Evolutionary conservation across 139 green algal genomes (phyloP), one percentile per base, ranked within the genome.

Genomic region (Astrephomene gubernaculifera): DNA sequence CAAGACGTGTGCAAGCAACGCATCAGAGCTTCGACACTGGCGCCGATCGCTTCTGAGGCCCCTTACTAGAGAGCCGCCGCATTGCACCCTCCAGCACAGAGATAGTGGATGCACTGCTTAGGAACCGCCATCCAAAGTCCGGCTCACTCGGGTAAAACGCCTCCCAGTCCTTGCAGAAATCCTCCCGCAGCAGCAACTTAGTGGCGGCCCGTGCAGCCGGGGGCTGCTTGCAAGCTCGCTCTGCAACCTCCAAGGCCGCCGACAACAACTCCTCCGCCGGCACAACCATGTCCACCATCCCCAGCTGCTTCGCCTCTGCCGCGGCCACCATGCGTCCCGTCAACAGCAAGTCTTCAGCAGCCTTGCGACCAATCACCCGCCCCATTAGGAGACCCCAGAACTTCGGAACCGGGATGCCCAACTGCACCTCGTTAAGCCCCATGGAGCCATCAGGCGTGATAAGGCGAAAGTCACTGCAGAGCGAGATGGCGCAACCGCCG

Each of bases 381-480:
- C 29, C 81, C 94, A 98, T 96, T 10, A 97, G 89, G 14, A 86
- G 22, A 19, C 68, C 93, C 96, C 95, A 98, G 69, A 92, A 97
- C 85, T 94, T 95, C 4, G 96, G 96, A 24, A 99, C 96, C 4
- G 92, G 82, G 68, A 99, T 98, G 54, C 96, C 96, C 45, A 87
- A 60, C 54, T 83, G 79, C 53, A 95, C 92, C 84, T 97, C 96
- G 83, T 98, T 98, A 49, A 98, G 79, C 1, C 96, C 95, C 44
- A 95, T 94, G 24, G 64, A 64, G 14, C 93, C 94, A 33, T 83
- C 73, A 4, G 95, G 92, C 0, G 93, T 96, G 90, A 98, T 97
- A 25, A 98, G 61, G 36, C 95, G 92, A 63, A 93, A 81, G 83
- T 99, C 96, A 83, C 96, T 98, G 89, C 94, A 97, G 75, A 99